Base-by-base conservation (phyloP, 305 asterid species). In the Rubia peregrina region DNA sequence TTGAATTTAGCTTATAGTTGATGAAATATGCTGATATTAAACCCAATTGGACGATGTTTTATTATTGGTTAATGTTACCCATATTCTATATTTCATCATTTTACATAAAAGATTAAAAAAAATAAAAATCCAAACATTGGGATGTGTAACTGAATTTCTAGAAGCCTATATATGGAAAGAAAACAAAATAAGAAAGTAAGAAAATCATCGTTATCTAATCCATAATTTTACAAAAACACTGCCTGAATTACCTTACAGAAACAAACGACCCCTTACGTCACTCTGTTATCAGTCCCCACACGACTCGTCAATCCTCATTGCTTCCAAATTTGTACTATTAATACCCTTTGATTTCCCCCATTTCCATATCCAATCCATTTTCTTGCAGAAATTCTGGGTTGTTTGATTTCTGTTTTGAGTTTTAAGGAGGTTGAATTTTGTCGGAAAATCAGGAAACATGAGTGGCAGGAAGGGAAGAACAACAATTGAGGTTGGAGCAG, bases 401-500 rank as follows among this genome's bases (percentile, higher is more conserved):
- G 60, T 12, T 44, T 9, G 38, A 55, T 26, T 11, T 36, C 11
- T 55, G 13, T 55, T 40, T 21, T 19, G 0, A 1, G 19, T 57
- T 0, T 38, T 17, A 69, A 40, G 40, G 22, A 40, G 55, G 43
- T 40, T 38, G 4, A 21, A 38, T 38, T 66, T 55, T 55, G 68
- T 48, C 24, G 30, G 22, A 24, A 9, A 55, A 62, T 14, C 14
- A 62, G 49, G 38, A 44, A 59, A 59, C 53, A 76, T 71, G 75
- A 83, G 61, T 41, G 17, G 48, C 33, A 49, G 71, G 36, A 59
- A 73, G 70, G 98, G 97, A 79, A 87, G 91, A 74, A 89, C 98
- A 70, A 73, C 88, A 14, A 80, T 91, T 59, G 96, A 90, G 61
- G 96, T 93, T 26, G 98, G 97, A 83, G 83, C 85, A 77, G 98